A percentile compares a stretch with the other conserved stretches of the same genome.
These are phyloP conservation scores for Aureobasidium subglaciale DNA, from an alignment of 2,329 filamentous ascomycete genomes.

Conservation along the genomic window DNA sequence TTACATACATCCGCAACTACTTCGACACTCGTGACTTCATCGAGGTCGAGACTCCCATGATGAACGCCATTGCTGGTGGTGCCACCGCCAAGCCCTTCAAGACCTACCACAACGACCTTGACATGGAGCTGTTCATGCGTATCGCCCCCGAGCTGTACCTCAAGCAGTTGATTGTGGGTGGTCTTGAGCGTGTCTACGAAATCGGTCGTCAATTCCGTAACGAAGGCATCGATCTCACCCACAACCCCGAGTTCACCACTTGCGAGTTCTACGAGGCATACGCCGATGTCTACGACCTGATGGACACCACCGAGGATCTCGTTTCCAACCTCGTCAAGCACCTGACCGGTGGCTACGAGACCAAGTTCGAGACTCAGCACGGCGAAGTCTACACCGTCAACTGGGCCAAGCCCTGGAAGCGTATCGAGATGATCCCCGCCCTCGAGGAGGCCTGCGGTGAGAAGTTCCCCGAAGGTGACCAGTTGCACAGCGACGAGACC, in stretches of 20 bases:
- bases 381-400: conserved; percentile 87
- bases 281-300: conserved; percentile 77
- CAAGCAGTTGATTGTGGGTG: conserved; percentile 93
- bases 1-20: conserved; percentile 80
- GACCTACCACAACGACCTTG: conserved; percentile 91
- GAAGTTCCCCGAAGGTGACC: conserved; percentile 83
- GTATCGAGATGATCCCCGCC: conserved; percentile 91
- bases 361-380: conserved; percentile 75
- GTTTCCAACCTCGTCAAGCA: conserved; percentile 84
- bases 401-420: conserved; percentile 91
- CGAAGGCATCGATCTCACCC: conserved; percentile 82
- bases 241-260: conserved; percentile 98
- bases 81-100: conserved; percentile 92
- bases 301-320: conserved; percentile 87
- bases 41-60: conserved; percentile 95
- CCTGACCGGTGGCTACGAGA: conserved; percentile 76
- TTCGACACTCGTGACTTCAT: conserved; percentile 79
- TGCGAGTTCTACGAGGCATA: conserved; percentile 95
- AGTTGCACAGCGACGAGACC: conserved; percentile 84
- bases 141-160: conserved; percentile 93
- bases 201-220: conserved; percentile 94
- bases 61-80: conserved; percentile 91
- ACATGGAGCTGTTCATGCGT: conserved; percentile 92
- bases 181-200: conserved; percentile 90
- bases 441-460: conserved; percentile 85